These are phyloP conservation scores for Psilocybe sp. DNA, from an alignment of 768 basidiomycete genomes.

Conservation along the genomic window DNA sequence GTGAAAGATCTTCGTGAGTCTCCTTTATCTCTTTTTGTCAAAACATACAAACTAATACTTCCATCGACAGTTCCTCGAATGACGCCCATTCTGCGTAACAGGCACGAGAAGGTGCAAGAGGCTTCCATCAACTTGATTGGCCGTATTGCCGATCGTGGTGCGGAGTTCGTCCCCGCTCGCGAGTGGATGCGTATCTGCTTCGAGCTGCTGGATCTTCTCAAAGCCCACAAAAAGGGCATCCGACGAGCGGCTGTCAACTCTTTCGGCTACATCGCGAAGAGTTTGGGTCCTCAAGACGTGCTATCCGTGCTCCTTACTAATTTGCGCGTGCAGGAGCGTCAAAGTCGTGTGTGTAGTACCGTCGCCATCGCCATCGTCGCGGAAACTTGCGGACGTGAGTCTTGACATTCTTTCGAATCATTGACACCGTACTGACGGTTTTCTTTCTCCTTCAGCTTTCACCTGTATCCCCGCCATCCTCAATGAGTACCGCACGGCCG, in stretches of 20 bases:
- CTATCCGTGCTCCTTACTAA: constrained; percentile 94
- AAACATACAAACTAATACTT: constrained; percentile 2
- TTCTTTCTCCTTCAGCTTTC: constrained; percentile 55
- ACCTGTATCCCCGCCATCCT: constrained; percentile 98
- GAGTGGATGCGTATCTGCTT: constrained; percentile 99
- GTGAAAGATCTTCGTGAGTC: constrained; percentile 96
- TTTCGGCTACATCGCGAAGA: constrained; percentile 99
- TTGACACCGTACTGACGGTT: constrained; percentile 7
- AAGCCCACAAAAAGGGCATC: constrained; percentile 99
- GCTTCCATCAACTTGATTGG: constrained; percentile 99
- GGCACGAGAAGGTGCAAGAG: constrained; percentile 99
- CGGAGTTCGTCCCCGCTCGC: constrained; percentile 96
- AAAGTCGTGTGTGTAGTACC: constrained; percentile 97
- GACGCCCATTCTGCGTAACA: constrained; percentile 99
- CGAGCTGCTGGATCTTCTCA: constrained; percentile 92
- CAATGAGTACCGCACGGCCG: constrained; percentile 97
- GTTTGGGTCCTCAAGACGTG: constrained; percentile 98
- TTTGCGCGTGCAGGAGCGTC: constrained; percentile 96
- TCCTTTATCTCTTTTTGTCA: not conserved
- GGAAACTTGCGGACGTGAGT: constrained; percentile 83
- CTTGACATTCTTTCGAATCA: constrained; percentile 1
- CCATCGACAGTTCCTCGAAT: constrained; percentile 84
- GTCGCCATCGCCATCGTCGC: constrained; percentile 97
- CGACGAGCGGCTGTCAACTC: constrained; percentile 99
- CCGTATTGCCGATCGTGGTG: constrained; percentile 98